Evolutionary conservation across 1,284 basidiomycete genomes (phyloP).

Genomic region (Cryptococcus maquisensis): DNA sequence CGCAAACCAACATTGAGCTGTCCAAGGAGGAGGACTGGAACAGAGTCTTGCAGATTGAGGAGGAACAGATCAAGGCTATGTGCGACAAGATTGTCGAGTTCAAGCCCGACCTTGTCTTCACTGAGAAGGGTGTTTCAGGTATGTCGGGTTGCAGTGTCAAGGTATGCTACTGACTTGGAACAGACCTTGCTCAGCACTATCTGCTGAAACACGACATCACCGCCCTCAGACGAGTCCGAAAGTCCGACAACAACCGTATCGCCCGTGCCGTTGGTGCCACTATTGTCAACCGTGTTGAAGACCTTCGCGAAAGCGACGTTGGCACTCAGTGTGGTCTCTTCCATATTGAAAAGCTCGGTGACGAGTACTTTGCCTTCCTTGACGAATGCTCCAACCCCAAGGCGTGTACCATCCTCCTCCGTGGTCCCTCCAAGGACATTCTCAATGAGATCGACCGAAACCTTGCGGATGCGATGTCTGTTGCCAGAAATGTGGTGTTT

Average conservation of each 20-base stretch:
- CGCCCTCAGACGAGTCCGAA: slow-evolving; percentile 88
- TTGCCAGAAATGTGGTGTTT: slow-evolving; percentile 95
- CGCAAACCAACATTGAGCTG: slow-evolving; percentile 98
- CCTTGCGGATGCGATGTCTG: slow-evolving; percentile 94
- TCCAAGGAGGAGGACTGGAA: slow-evolving; percentile 92
- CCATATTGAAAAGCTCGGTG: slow-evolving; percentile 94
- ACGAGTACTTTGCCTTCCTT: slow-evolving; percentile 98
- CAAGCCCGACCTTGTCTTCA: slow-evolving; percentile 92
- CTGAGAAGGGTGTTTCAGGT: slow-evolving; percentile 97
- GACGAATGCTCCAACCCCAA: slow-evolving; percentile 89
- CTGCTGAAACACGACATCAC: slow-evolving; percentile 86
- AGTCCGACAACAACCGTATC: slow-evolving; percentile 98
- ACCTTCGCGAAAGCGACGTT: slow-evolving; percentile 84
- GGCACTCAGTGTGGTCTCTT: slow-evolving; percentile 93
- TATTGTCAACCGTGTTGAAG: slow-evolving; percentile 95
- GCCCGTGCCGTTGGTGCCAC: slow-evolving; percentile 93
- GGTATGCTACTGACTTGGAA: too few species aligned
- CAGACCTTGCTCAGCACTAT: slow-evolving; percentile 91
- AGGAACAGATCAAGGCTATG: slow-evolving; percentile 90
- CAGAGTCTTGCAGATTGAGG: slow-evolving; percentile 88
- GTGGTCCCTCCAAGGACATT: slow-evolving; percentile 96
- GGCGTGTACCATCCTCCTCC: slow-evolving; percentile 97
- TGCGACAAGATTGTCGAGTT: slow-evolving; percentile 86
- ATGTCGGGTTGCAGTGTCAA: not conserved
- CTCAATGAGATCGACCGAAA: slow-evolving; percentile 98